A percentile compares a stretch with the other conserved stretches of the same genome.
Evolutionary conservation across 1,139 yeast species (phyloP).

Genomic region (Diutina siamensis): DNA sequence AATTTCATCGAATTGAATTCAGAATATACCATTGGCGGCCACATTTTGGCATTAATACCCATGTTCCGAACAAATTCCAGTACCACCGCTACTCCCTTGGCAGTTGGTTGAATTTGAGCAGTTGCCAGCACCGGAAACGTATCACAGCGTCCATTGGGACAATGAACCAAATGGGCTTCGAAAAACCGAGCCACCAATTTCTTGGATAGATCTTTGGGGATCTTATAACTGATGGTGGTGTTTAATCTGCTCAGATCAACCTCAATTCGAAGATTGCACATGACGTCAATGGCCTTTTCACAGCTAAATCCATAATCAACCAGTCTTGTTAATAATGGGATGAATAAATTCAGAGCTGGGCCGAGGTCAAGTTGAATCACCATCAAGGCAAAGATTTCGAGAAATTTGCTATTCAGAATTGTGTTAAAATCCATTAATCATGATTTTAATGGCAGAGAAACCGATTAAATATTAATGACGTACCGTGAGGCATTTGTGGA

Average conservation of each 20-base stretch:
- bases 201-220: slow-evolving; percentile 41
- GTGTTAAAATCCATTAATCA: neutral
- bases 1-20: slow-evolving; percentile 62
- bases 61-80: slow-evolving; percentile 45
- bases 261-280: slow-evolving; percentile 38
- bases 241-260: slow-evolving; percentile 39
- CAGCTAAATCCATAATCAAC: slow-evolving; percentile 43
- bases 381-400: slow-evolving; percentile 10
- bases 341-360: neutral
- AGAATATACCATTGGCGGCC: slow-evolving; percentile 40
- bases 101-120: slow-evolving; percentile 66
- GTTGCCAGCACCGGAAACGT: slow-evolving; percentile 13
- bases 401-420: slow-evolving; percentile 7
- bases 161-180: slow-evolving; percentile 59
- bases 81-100: slow-evolving; percentile 74
- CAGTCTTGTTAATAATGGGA: neutral
- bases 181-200: slow-evolving; percentile 45
- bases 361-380: slow-evolving; percentile 8
- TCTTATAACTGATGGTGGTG: slow-evolving; percentile 49
- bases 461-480: neutral
- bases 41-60: slow-evolving; percentile 32
- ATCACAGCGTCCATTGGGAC: slow-evolving; percentile 64
- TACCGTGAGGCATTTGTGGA: too few relatives aligned
- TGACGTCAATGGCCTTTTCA: slow-evolving; percentile 37
- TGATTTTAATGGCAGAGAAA: neutral